Evolutionary conservation across 2,329 filamentous ascomycete genomes (phyloP), one percentile per base, ranked within the genome.

Genomic region (Beauveria pseudobassiana): DNA sequence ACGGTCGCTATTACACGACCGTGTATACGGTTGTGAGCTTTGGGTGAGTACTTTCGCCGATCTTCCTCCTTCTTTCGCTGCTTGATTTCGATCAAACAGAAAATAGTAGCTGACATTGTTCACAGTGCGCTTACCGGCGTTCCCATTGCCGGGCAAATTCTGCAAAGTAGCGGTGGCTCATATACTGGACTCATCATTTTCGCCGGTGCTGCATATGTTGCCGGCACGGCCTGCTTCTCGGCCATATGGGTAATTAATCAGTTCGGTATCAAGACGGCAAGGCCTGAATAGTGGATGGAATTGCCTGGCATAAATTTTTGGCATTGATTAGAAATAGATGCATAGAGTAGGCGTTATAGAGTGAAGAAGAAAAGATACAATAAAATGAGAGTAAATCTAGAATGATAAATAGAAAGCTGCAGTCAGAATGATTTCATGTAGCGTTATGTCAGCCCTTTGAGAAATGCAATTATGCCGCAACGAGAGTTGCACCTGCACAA

Each of bases 11-110:
- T 66, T 88, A 87, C 67, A 85, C 86, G 3, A 88, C 86, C 1
- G 83, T 83, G 64, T 89, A 88, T 68, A 87, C 83, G 0, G 75
- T 89, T 50, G 87, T 91, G 18, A 87, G 84, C 48, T 80, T 93
- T 66, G 87, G 86, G 67, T 85, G 77, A 48, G 63, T 65, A 16
- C 12, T 30, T 8, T 12, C 3, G 26, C 34, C 20, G 2, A 38
- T 16, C 1, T 18, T 20, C 34, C 12, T 12, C 4, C 28, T 38
- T 42, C 2, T 18, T 20, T n/a, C 46, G 9, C 45, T 42, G 5
- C 7, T 24, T 24, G 2, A 16, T 8, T 18, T 22, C 8, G 16
- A 34, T 1, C 3, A 12, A 46, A 4, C 6, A 53, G 4, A 18
- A 18, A 18, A 20, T 22, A 24, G 10, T 9, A 24, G 46, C 20